Conservation (phyloP, 2,329 filamentous ascomycete species). For the Ceratocystis huliohia region DNA sequence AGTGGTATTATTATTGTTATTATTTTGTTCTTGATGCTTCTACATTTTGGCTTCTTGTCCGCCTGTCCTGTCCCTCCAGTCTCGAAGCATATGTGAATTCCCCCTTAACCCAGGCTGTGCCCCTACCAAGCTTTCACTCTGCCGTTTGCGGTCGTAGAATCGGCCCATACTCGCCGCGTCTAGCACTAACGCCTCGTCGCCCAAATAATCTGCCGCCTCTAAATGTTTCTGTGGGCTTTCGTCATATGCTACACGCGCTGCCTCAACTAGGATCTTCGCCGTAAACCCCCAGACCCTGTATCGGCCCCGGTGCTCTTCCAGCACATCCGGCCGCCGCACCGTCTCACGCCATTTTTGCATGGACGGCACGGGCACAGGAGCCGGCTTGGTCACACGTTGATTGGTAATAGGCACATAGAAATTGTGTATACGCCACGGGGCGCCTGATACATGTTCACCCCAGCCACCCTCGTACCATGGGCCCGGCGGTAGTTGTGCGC, state of each 20-base stretch:
- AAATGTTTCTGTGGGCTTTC: constrained; percentile 60
- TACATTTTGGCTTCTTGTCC: constrained; percentile 20
- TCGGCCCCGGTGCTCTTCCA: constrained; percentile 35
- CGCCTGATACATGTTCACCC: constrained; percentile 59
- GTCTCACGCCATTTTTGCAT: constrained; percentile 30
- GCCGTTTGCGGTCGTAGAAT: constrained; percentile 28
- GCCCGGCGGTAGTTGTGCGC: constrained; percentile 32
- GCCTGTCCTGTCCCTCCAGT: constrained; percentile 10
- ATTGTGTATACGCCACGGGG: constrained; percentile 76
- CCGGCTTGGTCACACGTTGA: constrained; percentile 53
- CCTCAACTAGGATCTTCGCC: constrained; percentile 77
- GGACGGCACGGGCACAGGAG: constrained; percentile 23
- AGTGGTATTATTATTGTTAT: neutral
- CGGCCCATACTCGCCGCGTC: constrained; percentile 34
- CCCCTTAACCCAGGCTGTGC: neutral
- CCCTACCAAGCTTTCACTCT: neutral
- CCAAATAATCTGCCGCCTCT: constrained; percentile 48
- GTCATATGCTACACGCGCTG: constrained; percentile 69
- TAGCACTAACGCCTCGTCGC: constrained; percentile 41
- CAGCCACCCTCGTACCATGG: constrained; percentile 79
- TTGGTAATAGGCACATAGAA: constrained; percentile 75
- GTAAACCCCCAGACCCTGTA: constrained; percentile 96
- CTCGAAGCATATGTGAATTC: constrained; percentile 12
- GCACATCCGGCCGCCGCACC: constrained; percentile 26
- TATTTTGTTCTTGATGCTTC: neutral